Evolutionary conservation across 2,329 filamentous ascomycete genomes (phyloP).

Genomic region (Hypoxylon sp.): DNA sequence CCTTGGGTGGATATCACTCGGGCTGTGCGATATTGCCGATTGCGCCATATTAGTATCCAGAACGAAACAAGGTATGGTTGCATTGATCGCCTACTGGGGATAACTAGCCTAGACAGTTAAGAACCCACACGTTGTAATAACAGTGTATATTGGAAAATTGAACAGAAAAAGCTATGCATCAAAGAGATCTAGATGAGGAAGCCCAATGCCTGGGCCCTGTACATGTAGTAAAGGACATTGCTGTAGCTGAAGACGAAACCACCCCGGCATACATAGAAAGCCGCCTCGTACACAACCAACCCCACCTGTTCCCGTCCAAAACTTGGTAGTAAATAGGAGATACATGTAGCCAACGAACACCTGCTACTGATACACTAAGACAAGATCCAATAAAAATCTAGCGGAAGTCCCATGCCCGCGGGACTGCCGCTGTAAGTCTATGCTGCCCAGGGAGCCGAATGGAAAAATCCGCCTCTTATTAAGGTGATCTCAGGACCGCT

Average conservation of each 20-base stretch:
- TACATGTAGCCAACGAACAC: not conserved
- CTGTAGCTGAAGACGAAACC: slow-evolving; percentile 23
- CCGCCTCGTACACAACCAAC: not conserved
- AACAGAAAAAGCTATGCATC: slow-evolving; percentile 2
- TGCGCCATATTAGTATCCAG: slow-evolving; percentile 9
- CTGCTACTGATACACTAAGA: slow-evolving; percentile 1
- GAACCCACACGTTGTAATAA: slow-evolving; percentile 13
- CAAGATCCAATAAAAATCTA: not conserved
- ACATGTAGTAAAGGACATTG: not conserved
- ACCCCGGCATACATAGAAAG: not conserved
- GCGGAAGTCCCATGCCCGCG: not conserved
- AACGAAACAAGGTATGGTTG: slow-evolving; percentile 13
- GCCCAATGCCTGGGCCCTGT: slow-evolving; percentile 5
- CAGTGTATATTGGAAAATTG: slow-evolving; percentile 5
- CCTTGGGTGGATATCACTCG: not conserved
- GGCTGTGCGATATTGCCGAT: slow-evolving; percentile 22
- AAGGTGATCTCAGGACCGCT: not conserved
- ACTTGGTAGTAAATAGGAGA: not conserved
- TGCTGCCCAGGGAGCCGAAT: not conserved
- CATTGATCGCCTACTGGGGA: slow-evolving; percentile 21
- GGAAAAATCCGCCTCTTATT: not conserved
- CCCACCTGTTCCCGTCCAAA: not conserved
- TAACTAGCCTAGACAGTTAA: not conserved
- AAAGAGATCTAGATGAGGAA: slow-evolving; percentile 9
- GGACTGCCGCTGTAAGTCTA: not conserved